Evolutionary conservation across 306 rosid species (phyloP).

Genomic region (cucumber (Cucumis sativus)): DNA sequence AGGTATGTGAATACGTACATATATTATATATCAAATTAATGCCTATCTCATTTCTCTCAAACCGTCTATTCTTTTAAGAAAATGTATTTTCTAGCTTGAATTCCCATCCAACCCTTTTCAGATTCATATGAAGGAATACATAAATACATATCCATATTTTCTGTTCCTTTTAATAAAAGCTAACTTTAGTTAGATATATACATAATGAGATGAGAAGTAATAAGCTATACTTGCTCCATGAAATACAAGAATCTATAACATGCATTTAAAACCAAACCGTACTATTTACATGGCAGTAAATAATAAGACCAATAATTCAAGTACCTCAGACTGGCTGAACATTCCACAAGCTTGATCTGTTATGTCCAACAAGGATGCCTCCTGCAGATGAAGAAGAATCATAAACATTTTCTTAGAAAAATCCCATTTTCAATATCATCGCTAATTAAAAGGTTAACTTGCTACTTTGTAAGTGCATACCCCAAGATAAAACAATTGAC

Average conservation of each 20-base stretch:
- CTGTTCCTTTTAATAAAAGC: neutral
- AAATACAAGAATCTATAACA: neutral
- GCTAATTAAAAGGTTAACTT: neutral
- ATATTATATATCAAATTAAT: too few relatives aligned
- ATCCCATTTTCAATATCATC: neutral
- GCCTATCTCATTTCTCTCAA: neutral
- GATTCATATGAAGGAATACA: neutral
- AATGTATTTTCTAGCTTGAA: neutral
- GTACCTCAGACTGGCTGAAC: slow-evolving; percentile 69
- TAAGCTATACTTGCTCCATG: neutral
- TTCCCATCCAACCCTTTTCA: neutral
- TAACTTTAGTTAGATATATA: neutral
- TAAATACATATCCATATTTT: neutral
- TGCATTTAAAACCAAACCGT: neutral
- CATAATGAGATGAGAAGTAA: neutral
- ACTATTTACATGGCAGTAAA: neutral
- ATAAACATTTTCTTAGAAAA: neutral
- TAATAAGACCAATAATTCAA: neutral
- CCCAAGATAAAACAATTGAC: too few relatives aligned
- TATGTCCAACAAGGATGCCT: slow-evolving; percentile 77
- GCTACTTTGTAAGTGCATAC: neutral
- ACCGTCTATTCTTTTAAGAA: neutral
- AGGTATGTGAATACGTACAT: too few relatives aligned
- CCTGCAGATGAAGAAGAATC: slow-evolving; percentile 29
- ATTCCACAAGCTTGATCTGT: slow-evolving; percentile 75